Evolutionary conservation across 495 filamentous ascomycete genomes (phyloP), one percentile per base, ranked within the genome.

Genomic region (Pyronema domesticum): DNA sequence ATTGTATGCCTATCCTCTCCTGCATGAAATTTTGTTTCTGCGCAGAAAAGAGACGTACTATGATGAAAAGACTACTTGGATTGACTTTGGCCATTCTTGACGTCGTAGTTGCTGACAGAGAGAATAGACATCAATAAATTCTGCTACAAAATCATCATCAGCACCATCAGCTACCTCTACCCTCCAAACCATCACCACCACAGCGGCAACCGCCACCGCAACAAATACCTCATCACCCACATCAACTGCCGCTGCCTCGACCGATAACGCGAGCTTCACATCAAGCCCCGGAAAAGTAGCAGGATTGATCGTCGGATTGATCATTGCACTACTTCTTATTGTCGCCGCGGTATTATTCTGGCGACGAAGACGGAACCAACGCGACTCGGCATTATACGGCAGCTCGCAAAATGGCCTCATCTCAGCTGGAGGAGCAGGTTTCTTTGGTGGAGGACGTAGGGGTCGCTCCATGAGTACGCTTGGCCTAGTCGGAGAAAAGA

Each of bases 221-320:
- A 36, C 17, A 36, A 14, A 14, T 9, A 51, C 48, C 17, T 13
- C 17, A n/a, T 11, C 18, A 9, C 13, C 48, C 8, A 18, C 48
- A 13, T 36, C 48, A 30, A 36, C 15, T 18, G 3, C 15, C 8
- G 30, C 9, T 19, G 17, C 11, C 9, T 14, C 45, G 7, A 17
- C 14, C 45, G n/a, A 23, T 34, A 50, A 46, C 39, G 36, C n/a
- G 6, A 35, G n/a, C n/a, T 65, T 65, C 48, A 65, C 65, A 48
- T 62, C 58, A 11, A 56, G 60, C 15, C 53, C 63, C 45, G 68
- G 66, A 2, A 57, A 62, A 11, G 55, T 60, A 54, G 67, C 65
- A 8, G 69, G 69, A 37, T 57, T 64, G 46, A 60, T 68, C 46
- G 60, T 69, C 7, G 69, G 68, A 17, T 55, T 71, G 35, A 63